phyloP scores from a whole-genome alignment of 148 eudicot species.

The Spergularia marina region DNA sequence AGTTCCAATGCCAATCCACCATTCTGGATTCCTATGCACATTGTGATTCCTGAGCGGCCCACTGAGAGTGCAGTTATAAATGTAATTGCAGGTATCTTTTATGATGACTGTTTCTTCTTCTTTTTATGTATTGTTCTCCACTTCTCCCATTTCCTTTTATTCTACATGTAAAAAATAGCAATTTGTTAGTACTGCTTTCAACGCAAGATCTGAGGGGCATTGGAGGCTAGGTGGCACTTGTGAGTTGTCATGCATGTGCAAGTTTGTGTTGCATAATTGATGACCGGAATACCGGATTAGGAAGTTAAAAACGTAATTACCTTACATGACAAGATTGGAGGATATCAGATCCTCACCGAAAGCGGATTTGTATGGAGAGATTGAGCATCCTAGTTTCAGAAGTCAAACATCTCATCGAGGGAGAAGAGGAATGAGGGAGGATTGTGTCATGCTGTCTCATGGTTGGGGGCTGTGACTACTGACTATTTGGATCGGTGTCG shows the following conservation, averaged over 20 bases:
- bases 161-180: not conserved
- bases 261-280: not conserved
- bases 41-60: conserved; percentile 95
- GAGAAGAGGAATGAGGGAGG: not conserved
- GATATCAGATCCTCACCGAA: not conserved
- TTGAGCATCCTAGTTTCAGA: not conserved
- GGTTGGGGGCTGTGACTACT: not conserved
- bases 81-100: conserved; percentile 86
- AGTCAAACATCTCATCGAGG: not conserved
- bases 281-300: not conserved
- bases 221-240: not conserved
- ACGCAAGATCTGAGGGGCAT: not conserved
- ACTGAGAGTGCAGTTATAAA: conserved; percentile 91
- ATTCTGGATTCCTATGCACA: conserved; percentile 98
- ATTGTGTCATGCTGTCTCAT: not conserved
- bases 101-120: not conserved
- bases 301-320: not conserved
- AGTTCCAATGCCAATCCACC: conserved; percentile 94
- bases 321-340: not conserved
- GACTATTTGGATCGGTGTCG: not conserved
- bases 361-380: not conserved
- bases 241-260: not conserved
- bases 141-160: not conserved
- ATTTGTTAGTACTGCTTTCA: conserved; percentile 2
- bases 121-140: not conserved